Base-by-base conservation (phyloP, 345 rosid genomes). In the thale cress (Arabidopsis thaliana) region DNA sequence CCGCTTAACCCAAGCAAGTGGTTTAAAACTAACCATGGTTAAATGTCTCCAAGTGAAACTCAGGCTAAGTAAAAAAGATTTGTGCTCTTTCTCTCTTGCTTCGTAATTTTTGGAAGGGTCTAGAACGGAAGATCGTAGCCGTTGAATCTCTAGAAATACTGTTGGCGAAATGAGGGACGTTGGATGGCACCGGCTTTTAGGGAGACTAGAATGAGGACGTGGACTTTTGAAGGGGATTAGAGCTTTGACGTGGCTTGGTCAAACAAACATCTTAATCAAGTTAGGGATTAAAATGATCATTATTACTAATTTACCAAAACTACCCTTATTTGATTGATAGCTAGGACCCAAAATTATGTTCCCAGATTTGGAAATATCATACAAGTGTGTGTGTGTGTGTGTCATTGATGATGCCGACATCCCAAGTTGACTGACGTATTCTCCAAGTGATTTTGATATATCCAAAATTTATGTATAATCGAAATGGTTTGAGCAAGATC, bases 31-130 rank as follows among this genome's bases (percentile, higher is more conserved):
- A 78, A 78, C 77, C 81, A 65, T 72, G 73, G 81, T 78, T 65
- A 64, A 41, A 57, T 25, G 32, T 28, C 32, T 28, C 32, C 32
- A 28, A 28, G 32, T 2, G 32, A 28, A 28, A 32, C 45, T 34
- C 34, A 60, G 3, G 20, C 51, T 33, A 57, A 69, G 23, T 3
- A 58, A 71, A 33, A 49, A 37, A 65, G 48, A 46, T 14, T 5
- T 51, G 41, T 28, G 41, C 7, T 48, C 5, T 24, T 65, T 74
- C 57, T 59, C 57, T 52, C 45, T 23, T 33, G 23, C 13, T 30
- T n/a, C 45, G 41, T 53, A 37, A 32, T 38, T 59, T 20, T 44
- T 67, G 22, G 93, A 93, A 89, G 84, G 56, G 67, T 88, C 93
- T 81, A 78, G 91, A 90, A 87, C 65, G 20, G 22, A 67, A 48